Evolutionary conservation across 495 filamentous ascomycete species (phyloP), one percentile per base, ranked within the genome.

Genomic region (Penicillium chermesinum): DNA sequence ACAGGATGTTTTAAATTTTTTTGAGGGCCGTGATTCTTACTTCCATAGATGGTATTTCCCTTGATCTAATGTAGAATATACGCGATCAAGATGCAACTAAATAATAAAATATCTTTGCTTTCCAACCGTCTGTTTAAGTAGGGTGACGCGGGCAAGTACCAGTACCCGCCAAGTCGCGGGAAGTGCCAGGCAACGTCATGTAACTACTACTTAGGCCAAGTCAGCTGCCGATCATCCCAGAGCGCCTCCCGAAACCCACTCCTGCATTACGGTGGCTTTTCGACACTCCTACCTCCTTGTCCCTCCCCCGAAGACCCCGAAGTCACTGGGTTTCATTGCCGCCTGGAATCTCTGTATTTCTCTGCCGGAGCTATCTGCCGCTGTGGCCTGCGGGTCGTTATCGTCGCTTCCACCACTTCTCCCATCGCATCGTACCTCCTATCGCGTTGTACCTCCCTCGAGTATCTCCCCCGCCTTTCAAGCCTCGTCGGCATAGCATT

Each of bases 311-410:
- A 27, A 13, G 13, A 15, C 2, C 12, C n/a, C 32, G 13, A 13
- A 17, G 4, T 12, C n/a, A n/a, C n/a, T n/a, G n/a, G n/a, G n/a
- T n/a, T 2, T 41, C 34, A 45, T 38, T 38, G 38, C 22, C 32
- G 38, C 36, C 41, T 44, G 17, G 16, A 32, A 38, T 25, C 14
- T 43, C 25, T 41, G 30, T 48, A 27, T 43, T 36, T 21, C 41
- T 38, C 27, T 38, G 38, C 34, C 30, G 42, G 42, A 32, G 16
- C 21, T 44, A 30, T 44, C 30, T 32, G 22, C n/a, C 50, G n/a
- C n/a, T n/a, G 57, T 54, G 54, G 58, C 54, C 25, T 30, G 57
- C 50, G 54, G 58, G 58, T 55, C 58, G 54, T 54, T 57, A 54
- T 57, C 54, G 50, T 54, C 54, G 49, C 50, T 17, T 47, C 44